Conservation (phyloP, 768 basidiomycete genomes). For the Boletus reticulatus region DNA sequence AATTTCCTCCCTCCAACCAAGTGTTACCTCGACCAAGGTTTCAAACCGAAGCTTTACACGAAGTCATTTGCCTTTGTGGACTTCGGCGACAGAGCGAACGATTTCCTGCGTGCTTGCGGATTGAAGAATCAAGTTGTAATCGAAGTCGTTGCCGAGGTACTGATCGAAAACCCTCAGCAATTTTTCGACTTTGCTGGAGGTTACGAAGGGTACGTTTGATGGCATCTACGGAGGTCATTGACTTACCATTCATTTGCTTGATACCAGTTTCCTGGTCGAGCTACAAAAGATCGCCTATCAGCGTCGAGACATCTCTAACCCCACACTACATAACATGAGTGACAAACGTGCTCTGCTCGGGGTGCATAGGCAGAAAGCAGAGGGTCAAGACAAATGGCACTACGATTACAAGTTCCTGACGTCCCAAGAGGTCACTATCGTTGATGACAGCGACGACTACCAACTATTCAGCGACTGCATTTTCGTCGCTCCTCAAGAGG, state of each 20-base stretch:
- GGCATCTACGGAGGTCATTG: neutral
- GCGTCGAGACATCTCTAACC: constrained; percentile 41
- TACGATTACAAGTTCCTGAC: constrained; percentile 61
- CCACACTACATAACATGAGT: constrained; percentile 56
- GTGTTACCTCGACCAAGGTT: constrained; percentile 42
- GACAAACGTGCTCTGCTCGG: constrained; percentile 66
- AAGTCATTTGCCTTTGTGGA: constrained; percentile 83
- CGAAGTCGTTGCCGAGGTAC: constrained; percentile 66
- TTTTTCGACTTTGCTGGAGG: constrained; percentile 73
- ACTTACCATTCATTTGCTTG: neutral
- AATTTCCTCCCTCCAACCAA: no score
- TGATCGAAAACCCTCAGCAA: constrained; percentile 59
- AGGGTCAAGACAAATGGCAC: constrained; percentile 66
- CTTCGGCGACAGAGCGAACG: constrained; percentile 74
- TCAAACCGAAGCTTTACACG: constrained; percentile 56
- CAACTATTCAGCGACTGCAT: constrained; percentile 71
- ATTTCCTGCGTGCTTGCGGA: constrained; percentile 79
- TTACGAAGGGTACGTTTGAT: constrained; percentile 49
- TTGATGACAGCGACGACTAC: constrained; percentile 76
- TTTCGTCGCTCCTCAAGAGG: constrained; percentile 80
- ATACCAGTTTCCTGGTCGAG: constrained; percentile 67
- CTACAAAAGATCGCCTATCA: constrained; percentile 39
- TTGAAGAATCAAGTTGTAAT: constrained; percentile 79
- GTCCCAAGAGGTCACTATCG: constrained; percentile 66
- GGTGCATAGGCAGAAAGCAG: constrained; percentile 48